Evolutionary conservation across 805 yeast genomes (phyloP), one percentile per base, ranked within the genome.

Genomic region (Clavispora santaluciae): DNA sequence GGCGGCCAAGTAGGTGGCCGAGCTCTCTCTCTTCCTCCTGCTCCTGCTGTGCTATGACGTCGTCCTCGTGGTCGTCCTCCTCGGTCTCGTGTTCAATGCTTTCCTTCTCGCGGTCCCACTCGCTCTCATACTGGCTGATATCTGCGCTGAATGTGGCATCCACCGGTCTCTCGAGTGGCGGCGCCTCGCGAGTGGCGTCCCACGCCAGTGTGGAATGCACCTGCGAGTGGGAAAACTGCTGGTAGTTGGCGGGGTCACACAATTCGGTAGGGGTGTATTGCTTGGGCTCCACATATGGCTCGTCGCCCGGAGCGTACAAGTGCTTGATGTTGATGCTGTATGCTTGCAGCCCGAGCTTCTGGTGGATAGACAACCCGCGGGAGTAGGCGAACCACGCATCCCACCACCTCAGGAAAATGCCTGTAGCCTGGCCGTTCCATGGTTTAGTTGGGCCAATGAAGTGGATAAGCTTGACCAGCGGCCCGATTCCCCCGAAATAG

Each of bases 401-500:
- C 75, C 75, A 70, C 75, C 75, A 70, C 35, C 46, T 53, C 24
- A 45, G 46, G 41, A 59, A 61, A 21, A 57, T 43, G 4, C 51
- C 49, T 6, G 54, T 37, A 15, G 48, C 35, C 15, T 22, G 38
- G 26, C 46, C 42, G 10, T 50, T 66, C 81, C 86, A 77, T 0
- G 86, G 86, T 51, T 81, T 81, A 11, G 53, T 50, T 3, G 73
- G 63, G 0, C 91, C 91, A 46, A 85, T 83, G 53, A 75, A 85
- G 57, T 85, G 93, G 7, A 82, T 63, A 33, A 80, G 59, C 36
- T 76, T 79, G 33, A 78, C 69, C 42, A 59, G 57, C 7, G 60
- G 48, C 10, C 49, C 39, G 12, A 36, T 9, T 2, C 25, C 15
- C 11, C 35, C 20, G 16, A 46, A 49, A 22, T 49, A 45, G 4